Percentiles rank a stretch among this genome's conserved stretches.
phyloP scores from a whole-genome alignment of 805 yeast genomes.

The Saccharomycopsis babjevae region DNA sequence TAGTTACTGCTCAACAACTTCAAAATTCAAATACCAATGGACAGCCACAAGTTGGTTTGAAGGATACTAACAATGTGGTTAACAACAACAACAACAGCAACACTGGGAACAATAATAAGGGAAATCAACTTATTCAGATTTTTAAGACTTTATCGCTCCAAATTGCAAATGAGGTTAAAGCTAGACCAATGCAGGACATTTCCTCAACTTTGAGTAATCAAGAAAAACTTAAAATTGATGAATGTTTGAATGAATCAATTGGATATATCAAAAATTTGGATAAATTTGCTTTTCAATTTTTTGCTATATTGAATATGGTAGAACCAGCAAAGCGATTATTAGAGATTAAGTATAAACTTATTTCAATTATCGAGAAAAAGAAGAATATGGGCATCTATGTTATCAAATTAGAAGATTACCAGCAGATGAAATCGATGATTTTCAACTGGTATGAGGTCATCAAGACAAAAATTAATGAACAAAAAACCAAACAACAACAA shows the following conservation, averaged over 20 bases:
- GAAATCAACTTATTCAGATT: slow-evolving; percentile 1
- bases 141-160: slow-evolving; percentile 2
- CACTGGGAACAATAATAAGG: slow-evolving; percentile 1
- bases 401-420: slow-evolving; percentile 6
- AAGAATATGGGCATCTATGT: slow-evolving; percentile 23
- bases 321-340: slow-evolving; percentile 5
- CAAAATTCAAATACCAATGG: background rate
- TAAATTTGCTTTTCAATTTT: slow-evolving; percentile 8
- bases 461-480: background rate
- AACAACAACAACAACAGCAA: background rate
- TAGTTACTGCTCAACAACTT: background rate
- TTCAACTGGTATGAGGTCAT: slow-evolving; percentile 3
- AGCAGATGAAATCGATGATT: slow-evolving; percentile 1
- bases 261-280: slow-evolving; percentile 6
- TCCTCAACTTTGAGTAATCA: slow-evolving; percentile 3
- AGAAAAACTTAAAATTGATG: slow-evolving; percentile 7
- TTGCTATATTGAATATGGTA: slow-evolving; percentile 1
- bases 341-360: slow-evolving; percentile 32
- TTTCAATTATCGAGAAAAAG: slow-evolving; percentile 54
- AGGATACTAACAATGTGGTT: slow-evolving; percentile 1
- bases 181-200: slow-evolving; percentile 4
- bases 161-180: slow-evolving; percentile 5
- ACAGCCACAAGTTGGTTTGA: background rate
- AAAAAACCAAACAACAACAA: background rate
- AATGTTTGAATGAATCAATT: slow-evolving; percentile 6